Percentiles rank a stretch among this genome's conserved stretches.
Conservation (phyloP, 2,329 filamentous ascomycete genomes). For the Fusarium devonianum region DNA sequence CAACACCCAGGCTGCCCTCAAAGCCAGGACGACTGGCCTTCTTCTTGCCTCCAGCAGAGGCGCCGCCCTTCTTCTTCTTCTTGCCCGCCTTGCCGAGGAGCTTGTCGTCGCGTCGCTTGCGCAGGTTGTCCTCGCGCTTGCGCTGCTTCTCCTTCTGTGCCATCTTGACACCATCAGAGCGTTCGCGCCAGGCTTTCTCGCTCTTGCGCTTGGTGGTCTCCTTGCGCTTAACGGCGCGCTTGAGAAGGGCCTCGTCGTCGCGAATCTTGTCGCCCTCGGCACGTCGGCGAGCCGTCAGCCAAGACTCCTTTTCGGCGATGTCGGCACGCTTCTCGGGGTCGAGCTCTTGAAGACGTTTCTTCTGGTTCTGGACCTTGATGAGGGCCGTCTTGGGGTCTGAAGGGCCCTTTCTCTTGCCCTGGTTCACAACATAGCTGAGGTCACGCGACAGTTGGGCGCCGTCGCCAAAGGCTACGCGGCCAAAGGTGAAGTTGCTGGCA, state of each 20-base stretch:
- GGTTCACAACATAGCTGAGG: conserved; percentile 64
- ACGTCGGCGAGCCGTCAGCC: conserved; percentile 88
- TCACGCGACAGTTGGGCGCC: conserved; percentile 80
- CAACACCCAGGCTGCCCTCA: conserved; percentile 70
- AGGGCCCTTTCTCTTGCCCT: conserved; percentile 76
- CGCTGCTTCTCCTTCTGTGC: conserved; percentile 80
- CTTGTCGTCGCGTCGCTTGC: conserved; percentile 78
- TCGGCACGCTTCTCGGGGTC: conserved; percentile 83
- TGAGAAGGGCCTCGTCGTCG: conserved; percentile 85
- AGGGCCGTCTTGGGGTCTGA: conserved; percentile 86
- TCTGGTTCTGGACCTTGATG: conserved; percentile 85
- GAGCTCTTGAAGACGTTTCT: conserved; percentile 77
- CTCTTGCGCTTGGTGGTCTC: conserved; percentile 90
- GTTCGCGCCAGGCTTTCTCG: conserved; percentile 84
- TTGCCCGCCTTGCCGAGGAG: conserved; percentile 63
- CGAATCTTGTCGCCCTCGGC: conserved; percentile 89
- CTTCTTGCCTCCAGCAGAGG: conserved; percentile 46
- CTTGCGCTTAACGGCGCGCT: conserved; percentile 95
- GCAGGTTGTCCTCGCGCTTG: conserved; percentile 82
- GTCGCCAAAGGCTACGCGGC: conserved; percentile 88
- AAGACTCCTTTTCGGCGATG: conserved; percentile 91
- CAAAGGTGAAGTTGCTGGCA: conserved; percentile 81
- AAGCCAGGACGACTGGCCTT: conserved; percentile 71
- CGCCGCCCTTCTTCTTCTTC: conserved; percentile 56
- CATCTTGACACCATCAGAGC: conserved; percentile 75